These are phyloP conservation scores for Juglanconis juglandina DNA, from an alignment of 2,329 filamentous ascomycete genomes.

Conservation along the genomic window DNA sequence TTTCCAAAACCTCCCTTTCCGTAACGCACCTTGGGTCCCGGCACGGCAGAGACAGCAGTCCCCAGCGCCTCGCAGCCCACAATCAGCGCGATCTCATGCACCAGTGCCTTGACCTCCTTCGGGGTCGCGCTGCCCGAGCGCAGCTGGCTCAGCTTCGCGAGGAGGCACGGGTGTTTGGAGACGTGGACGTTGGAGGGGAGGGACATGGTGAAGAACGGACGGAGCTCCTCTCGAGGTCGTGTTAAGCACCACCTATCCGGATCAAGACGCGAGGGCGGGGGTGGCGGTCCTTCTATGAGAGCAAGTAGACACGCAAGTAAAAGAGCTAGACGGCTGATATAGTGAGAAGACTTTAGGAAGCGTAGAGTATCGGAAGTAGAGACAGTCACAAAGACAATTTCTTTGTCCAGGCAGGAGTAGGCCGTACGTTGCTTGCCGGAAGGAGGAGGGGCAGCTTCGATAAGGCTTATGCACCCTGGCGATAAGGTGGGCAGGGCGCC, in stretches of 20 bases:
- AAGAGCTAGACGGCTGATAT: no score
- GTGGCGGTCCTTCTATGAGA: no score
- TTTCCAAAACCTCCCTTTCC: background rate
- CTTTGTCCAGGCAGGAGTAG: background rate
- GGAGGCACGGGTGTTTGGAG: conserved; percentile 80
- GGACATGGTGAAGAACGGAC: conserved; percentile 23
- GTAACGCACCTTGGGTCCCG: conserved; percentile 60
- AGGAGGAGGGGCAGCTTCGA: conserved; percentile 6
- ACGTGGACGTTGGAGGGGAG: conserved; percentile 67
- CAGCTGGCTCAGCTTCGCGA: conserved; percentile 85
- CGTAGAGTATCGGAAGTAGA: no score
- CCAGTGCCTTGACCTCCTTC: conserved; percentile 73
- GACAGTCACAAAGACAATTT: background rate
- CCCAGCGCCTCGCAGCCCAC: conserved; percentile 79
- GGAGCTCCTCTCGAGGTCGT: no score
- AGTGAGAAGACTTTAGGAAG: no score
- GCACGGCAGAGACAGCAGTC: conserved; percentile 51
- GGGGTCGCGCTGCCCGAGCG: conserved; percentile 68
- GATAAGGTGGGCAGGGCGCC: background rate
- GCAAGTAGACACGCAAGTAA: no score
- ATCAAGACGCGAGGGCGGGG: background rate
- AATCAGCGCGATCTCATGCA: conserved; percentile 83
- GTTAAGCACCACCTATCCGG: no score
- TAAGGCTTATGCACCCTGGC: background rate
- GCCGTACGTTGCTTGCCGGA: background rate